Base-by-base conservation (phyloP, 2,329 filamentous ascomycete genomes). In the Thielaviopsis punctulata region DNA sequence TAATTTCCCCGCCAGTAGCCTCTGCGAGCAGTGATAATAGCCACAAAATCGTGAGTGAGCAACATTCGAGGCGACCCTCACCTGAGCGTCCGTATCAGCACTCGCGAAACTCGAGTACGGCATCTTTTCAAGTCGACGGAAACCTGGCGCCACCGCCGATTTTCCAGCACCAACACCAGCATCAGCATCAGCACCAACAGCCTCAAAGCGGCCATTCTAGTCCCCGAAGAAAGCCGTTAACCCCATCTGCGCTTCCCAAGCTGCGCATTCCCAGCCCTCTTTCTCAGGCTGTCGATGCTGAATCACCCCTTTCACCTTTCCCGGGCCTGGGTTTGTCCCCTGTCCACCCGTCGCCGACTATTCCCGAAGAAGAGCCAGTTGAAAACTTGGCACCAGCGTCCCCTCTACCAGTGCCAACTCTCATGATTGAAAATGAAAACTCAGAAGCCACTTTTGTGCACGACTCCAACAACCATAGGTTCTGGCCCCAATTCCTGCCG, bases 401-500 rank as follows among this genome's bases (percentile, higher is more conserved):
- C 5, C 15, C 43, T 12, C 10, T 48, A 13, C 41, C 33, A 8
- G 23, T 54, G 13, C 52, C 52, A 22, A 54, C 48, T 19, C 22
- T 54, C 4, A 49, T 25, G 15, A 30, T 49, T 27, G 50, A 47
- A 53, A 25, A 39, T 25, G 18, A 53, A 12, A 10, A 53, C 15
- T 10, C 22, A 36, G 46, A 49, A 21, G 25, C 33, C 19, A 22
- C 18, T 4, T 41, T 23, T 18, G 44, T 47, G 12, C 30, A 46
- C 22, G 33, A 48, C 4, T 22, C 21, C 8, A 10, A 24, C 8
- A 13, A 15, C 12, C 24, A 48, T 43, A 73, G 65, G 45, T 93
- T 87, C 83, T 95, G 89, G 88, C 88, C 88, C 2, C 85, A 4
- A 58, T 85, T 19, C 67, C 94, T 4, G 86, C 88, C 2, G 69